Evolutionary conservation across 2,329 filamentous ascomycete species (phyloP).

Genomic region (Lachnellula hyalina): DNA sequence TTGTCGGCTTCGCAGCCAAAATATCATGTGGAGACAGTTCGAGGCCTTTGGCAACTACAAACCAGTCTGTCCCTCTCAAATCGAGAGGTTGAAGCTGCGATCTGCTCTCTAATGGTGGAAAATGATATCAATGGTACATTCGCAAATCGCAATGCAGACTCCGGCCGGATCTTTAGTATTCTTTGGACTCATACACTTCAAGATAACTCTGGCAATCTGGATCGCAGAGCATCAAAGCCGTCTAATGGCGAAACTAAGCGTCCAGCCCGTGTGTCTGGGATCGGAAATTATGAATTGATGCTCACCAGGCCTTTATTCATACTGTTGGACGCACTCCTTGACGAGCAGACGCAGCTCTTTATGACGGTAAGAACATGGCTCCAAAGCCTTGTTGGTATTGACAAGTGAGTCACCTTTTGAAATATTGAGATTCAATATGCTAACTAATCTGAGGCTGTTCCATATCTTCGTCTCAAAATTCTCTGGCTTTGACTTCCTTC

Average conservation of each 20-base stretch:
- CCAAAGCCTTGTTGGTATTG: slow-evolving; percentile 57
- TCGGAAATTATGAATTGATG: slow-evolving; percentile 64
- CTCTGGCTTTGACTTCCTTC: slow-evolving; percentile 49
- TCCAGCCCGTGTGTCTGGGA: slow-evolving; percentile 44
- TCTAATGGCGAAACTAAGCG: slow-evolving; percentile 33
- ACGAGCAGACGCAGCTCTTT: slow-evolving; percentile 67
- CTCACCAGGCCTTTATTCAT: slow-evolving; percentile 77
- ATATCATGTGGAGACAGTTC: slow-evolving; percentile 89
- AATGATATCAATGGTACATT: slow-evolving; percentile 44
- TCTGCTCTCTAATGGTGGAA: slow-evolving; percentile 63
- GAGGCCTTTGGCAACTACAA: slow-evolving; percentile 82
- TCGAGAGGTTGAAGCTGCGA: slow-evolving; percentile 74
- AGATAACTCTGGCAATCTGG: slow-evolving; percentile 41
- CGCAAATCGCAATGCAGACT: slow-evolving; percentile 48
- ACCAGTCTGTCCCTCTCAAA: slow-evolving; percentile 59
- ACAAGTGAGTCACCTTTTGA: slow-evolving; percentile 44
- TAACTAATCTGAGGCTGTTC: slow-evolving; percentile 46
- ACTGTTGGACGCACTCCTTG: slow-evolving; percentile 70
- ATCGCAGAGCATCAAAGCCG: slow-evolving; percentile 46
- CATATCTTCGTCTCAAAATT: slow-evolving; percentile 56
- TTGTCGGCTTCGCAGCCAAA: slow-evolving; percentile 80
- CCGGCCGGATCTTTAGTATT: slow-evolving; percentile 64
- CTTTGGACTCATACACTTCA: slow-evolving; percentile 78
- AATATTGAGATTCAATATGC: slow-evolving; percentile 6
- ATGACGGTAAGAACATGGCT: slow-evolving; percentile 80